A percentile compares a stretch with the other conserved stretches of the same genome.
phyloP scores from a whole-genome alignment of 2,329 filamentous ascomycete species.

The Botrytis elliptica region DNA sequence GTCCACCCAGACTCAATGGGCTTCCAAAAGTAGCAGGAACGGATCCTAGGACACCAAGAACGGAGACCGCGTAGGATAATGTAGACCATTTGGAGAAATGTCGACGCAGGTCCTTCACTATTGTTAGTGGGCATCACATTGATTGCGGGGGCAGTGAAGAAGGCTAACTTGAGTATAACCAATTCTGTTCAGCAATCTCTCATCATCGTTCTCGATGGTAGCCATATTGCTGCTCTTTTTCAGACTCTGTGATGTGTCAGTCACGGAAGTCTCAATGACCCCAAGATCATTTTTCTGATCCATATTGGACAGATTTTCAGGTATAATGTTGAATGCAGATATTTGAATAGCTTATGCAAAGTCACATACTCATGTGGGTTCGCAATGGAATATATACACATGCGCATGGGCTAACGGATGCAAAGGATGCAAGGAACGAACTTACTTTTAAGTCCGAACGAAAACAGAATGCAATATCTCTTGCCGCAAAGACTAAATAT shows the following conservation, averaged over 20 bases:
- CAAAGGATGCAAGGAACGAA: not conserved
- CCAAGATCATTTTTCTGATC: not conserved
- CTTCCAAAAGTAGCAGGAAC: constrained; percentile 62
- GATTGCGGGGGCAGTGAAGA: not conserved
- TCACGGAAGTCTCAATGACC: not conserved
- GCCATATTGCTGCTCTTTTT: constrained; percentile 42
- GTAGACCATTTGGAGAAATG: constrained; percentile 68
- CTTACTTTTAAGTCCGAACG: not conserved
- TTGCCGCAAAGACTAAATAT: not conserved
- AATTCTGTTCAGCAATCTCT: constrained; percentile 58
- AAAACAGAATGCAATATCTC: not conserved
- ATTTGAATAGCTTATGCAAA: not conserved
- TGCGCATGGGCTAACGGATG: not conserved
- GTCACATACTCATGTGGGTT: constrained; percentile 17
- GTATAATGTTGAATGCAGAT: not conserved
- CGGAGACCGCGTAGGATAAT: constrained; percentile 64
- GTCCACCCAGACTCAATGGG: constrained; percentile 58
- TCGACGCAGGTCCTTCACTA: constrained; percentile 54
- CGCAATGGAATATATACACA: not conserved
- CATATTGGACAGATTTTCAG: not conserved
- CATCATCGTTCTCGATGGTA: constrained; percentile 57
- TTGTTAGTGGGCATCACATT: not conserved
- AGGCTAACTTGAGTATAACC: constrained; percentile 58
- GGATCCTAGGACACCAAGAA: constrained; percentile 63
- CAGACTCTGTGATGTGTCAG: constrained; percentile 1